These are phyloP conservation scores for Phytophthora ohioensis DNA, from an alignment of 352 stramenopile species.

Conservation along the genomic window DNA sequence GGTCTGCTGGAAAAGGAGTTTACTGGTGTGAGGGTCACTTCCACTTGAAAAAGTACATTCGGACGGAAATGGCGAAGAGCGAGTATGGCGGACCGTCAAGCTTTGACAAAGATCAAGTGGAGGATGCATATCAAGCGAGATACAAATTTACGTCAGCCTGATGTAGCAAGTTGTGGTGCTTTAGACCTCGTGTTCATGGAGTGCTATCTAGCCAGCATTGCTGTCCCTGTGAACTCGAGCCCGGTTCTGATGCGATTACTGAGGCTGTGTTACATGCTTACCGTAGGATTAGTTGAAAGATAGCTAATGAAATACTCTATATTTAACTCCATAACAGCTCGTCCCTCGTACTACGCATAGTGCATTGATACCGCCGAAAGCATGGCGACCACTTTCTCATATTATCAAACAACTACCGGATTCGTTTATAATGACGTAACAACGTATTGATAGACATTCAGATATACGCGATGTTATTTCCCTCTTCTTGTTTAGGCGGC, in stretches of 20 bases:
- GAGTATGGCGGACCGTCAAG: background rate
- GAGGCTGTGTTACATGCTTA: constrained; percentile 1
- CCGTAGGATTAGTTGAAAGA: background rate
- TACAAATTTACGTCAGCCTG: constrained; percentile 1
- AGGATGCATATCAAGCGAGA: constrained; percentile 6
- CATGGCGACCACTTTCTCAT: too few relatives aligned
- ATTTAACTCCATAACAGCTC: too few relatives aligned
- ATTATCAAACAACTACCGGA: too few relatives aligned
- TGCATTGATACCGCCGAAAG: background rate
- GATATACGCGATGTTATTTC: too few relatives aligned
- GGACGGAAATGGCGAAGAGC: background rate
- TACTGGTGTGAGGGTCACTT: background rate
- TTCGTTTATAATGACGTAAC: too few relatives aligned
- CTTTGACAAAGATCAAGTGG: background rate
- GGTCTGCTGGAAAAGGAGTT: background rate
- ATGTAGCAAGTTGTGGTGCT: constrained; percentile 6
- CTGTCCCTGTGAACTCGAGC: background rate
- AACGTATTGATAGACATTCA: too few relatives aligned
- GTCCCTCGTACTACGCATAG: background rate
- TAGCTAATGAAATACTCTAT: background rate
- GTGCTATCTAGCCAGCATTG: background rate
- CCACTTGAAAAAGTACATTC: background rate
- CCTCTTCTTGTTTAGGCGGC: too few relatives aligned
- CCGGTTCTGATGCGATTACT: background rate
- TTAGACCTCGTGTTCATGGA: constrained; percentile 9